Conservation (phyloP, 2,329 filamentous ascomycete species). For the Teratosphaeria epicoccoides region DNA sequence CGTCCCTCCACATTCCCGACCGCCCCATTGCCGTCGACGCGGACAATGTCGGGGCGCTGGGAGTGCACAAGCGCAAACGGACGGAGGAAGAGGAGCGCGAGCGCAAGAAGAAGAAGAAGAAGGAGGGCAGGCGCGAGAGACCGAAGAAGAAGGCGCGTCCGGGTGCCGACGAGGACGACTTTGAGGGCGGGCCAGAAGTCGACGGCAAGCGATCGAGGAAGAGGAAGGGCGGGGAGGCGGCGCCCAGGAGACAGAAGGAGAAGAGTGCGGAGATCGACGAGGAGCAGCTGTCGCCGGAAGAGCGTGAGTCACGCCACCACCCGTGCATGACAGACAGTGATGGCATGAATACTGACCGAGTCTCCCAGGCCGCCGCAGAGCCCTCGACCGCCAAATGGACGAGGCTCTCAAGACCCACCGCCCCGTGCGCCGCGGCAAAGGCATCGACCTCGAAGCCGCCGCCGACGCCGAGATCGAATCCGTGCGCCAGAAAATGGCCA, state of each 20-base stretch:
- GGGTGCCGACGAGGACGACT: conserved; percentile 37
- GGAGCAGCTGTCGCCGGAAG: conserved; percentile 70
- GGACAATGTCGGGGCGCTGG: conserved; percentile 49
- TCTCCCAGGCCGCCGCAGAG: conserved; percentile 55
- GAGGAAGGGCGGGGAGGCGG: conserved; percentile 34
- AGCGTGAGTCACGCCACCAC: conserved; percentile 51
- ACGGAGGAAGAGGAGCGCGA: conserved; percentile 50
- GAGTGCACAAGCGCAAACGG: conserved; percentile 55
- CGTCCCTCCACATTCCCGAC: conserved; percentile 50
- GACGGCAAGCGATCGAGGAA: conserved; percentile 45
- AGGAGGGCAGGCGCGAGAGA: conserved; percentile 45
- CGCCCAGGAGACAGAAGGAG: conserved; percentile 27
- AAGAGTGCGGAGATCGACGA: conserved; percentile 56
- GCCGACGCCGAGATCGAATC: conserved; percentile 82
- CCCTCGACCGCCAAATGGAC: conserved; percentile 78
- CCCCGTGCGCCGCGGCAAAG: conserved; percentile 68
- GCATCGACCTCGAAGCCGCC: conserved; percentile 82
- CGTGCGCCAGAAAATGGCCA: conserved; percentile 82
- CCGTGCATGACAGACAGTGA: not conserved
- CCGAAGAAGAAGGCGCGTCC: conserved; percentile 32
- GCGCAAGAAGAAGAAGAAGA: conserved; percentile 54
- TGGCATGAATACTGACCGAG: conserved; percentile 5
- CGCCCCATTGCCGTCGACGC: conserved; percentile 51
- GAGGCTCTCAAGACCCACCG: conserved; percentile 78
- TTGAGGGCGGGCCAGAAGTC: conserved; percentile 41